Base-by-base conservation (phyloP, 2,329 filamentous ascomycete genomes). In the Nannizziopsis arthrosporioides region DNA sequence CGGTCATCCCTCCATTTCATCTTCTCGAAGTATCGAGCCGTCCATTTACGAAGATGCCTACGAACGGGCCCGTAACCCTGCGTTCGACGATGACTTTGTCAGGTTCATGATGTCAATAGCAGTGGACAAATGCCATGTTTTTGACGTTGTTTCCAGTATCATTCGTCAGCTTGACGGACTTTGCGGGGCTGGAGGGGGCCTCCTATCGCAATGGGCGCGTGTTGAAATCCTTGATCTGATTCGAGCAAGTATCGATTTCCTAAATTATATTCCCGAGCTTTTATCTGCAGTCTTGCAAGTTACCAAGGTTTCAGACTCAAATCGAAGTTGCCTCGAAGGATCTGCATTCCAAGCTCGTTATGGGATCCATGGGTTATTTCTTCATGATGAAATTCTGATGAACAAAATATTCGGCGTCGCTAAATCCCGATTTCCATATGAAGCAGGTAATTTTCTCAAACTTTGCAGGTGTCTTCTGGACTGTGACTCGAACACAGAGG, bases 341-440 rank as follows among this genome's bases (percentile, higher is more conserved):
- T 38, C 49, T 11, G 47, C 52, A 8, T 50, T 56, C 15, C 54
- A 54, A 32, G 48, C 55, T 42, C 50, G 53, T 14, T 62, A 54
- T 36, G 64, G 67, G 38, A 64, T 76, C 57, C 63, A 68, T n/a
- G 63, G 65, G n/a, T 66, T 68, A 15, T 77, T 83, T 53, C 65
- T 81, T 18, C 66, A 73, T 14, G 78, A 85, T 53, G 63, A 71
- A 15, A 59, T 71, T 5, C 64, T 87, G 14, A 72, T 83, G 59
- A 72, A 69, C 22, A 63, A 65, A 14, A 65, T 84, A 53, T 78
- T 94, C 30, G 71, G 77, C 43, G 77, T 84, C 60, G 80, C 89
- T 5, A 75, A 82, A 38, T 76, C 78, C 51, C 81, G 90, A 48
- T 95, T 88, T 60, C 90, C 90, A 0, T 90, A 85, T 63, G 90